These are phyloP conservation scores for Trichoderma sp. DNA, from an alignment of 2,329 filamentous ascomycete genomes.

Conservation along the genomic window DNA sequence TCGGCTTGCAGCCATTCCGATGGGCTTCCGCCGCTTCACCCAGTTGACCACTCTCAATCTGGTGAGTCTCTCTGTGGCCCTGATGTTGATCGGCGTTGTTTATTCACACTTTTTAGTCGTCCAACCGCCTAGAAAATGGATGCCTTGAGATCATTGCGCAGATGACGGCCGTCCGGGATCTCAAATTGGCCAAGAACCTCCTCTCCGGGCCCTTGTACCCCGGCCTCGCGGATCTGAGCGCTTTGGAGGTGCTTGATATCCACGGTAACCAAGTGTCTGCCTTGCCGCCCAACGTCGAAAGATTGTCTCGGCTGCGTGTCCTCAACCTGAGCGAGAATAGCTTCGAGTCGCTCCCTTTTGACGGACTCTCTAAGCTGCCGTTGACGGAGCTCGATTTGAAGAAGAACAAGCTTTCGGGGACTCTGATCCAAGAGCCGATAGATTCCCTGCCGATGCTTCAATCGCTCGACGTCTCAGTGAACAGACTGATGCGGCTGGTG, in stretches of 20 bases:
- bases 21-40: constrained; percentile 72
- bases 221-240: constrained; percentile 63
- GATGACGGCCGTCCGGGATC: constrained; percentile 71
- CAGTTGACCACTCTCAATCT: constrained; percentile 81
- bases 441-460: constrained; percentile 66
- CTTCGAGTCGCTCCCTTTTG: constrained; percentile 71
- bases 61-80: constrained; percentile 49
- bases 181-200: constrained; percentile 79
- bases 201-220: constrained; percentile 68
- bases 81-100: neutral
- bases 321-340: constrained; percentile 81
- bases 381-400: constrained; percentile 72
- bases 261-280: constrained; percentile 76
- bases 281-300: constrained; percentile 68
- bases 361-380: constrained; percentile 66
- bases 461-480: constrained; percentile 74
- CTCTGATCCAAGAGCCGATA: constrained; percentile 67
- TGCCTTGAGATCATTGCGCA: constrained; percentile 74
- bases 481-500: constrained; percentile 64
- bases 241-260: constrained; percentile 79
- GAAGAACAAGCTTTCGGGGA: constrained; percentile 76
- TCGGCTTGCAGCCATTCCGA: constrained; percentile 68
- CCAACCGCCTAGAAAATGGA: constrained; percentile 76
- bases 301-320: constrained; percentile 69
- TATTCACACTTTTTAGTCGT: constrained; percentile 57